Evolutionary conservation across 148 eudicot genomes (phyloP).

Genomic region (Chenopodium suecicum): DNA sequence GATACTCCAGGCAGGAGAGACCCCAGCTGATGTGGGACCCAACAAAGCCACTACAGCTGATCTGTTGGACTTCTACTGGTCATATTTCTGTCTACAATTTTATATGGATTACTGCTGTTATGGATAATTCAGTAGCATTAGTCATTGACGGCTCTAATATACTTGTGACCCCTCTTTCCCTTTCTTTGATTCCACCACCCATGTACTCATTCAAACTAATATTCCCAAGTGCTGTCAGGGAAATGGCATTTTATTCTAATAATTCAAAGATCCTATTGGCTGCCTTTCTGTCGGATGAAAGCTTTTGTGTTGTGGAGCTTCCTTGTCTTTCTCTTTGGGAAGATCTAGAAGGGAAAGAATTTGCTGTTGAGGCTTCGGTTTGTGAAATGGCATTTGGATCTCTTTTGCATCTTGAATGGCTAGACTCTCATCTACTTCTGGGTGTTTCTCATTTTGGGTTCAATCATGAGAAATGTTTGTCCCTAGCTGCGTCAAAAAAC

Average conservation of each 20-base stretch:
- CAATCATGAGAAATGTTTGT: conserved; percentile 32
- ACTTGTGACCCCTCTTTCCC: conserved; percentile 75
- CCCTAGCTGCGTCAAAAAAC: conserved; percentile 30
- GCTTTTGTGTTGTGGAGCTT: conserved; percentile 73
- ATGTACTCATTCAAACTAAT: conserved; percentile 71
- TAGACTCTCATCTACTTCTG: conserved; percentile 77
- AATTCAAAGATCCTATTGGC: conserved; percentile 57
- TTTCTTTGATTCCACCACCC: conserved; percentile 85
- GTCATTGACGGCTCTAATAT: conserved; percentile 75
- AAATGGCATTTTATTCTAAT: conserved; percentile 66
- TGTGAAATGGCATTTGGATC: conserved; percentile 43
- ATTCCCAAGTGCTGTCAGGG: conserved; percentile 69
- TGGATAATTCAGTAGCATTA: conserved; percentile 73
- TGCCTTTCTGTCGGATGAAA: conserved; percentile 71
- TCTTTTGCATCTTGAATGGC: conserved; percentile 75
- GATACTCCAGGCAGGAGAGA: conserved; percentile 57
- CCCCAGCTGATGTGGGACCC: conserved; percentile 84
- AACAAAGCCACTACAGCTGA: conserved; percentile 69
- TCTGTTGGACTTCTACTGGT: conserved; percentile 83
- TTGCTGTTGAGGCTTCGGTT: conserved; percentile 48
- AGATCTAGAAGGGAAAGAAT: conserved; percentile 76
- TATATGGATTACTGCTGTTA: conserved; percentile 77
- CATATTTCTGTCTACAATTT: conserved; percentile 62
- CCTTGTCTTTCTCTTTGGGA: conserved; percentile 74
- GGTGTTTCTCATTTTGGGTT: conserved; percentile 61